Evolutionary conservation across 495 filamentous ascomycete genomes (phyloP), one percentile per base, ranked within the genome.

Genomic region (Tuber magnatum): DNA sequence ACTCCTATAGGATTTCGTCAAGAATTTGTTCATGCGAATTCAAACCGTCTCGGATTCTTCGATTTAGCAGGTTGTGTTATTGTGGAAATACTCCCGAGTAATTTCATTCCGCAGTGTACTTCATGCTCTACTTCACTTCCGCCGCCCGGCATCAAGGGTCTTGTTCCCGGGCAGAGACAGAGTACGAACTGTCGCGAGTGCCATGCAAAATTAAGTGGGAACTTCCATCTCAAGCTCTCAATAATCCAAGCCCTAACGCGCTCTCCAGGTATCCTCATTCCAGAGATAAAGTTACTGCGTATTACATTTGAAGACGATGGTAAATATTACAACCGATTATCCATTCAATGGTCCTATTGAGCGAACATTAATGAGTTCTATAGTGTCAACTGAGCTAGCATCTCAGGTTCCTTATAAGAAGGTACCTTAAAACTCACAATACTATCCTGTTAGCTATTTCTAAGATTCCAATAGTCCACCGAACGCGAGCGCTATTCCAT

Each of bases 161-260:
- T 87, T 1, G 92, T 96, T 2, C 88, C 91, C 38, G 93, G 92
- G 46, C 92, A 96, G 70, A 89, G 91, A 43, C 87, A 90, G 0
- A 91, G 89, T 83, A 92, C 93, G 70, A 87, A 91, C 40, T 97
- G 94, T 84, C 88, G 92, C 20, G 87, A 91, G 77, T 97, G 94
- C 81, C 93, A 97, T 84, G 86, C 86, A 44, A 92, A 91, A 81
- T 93, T 97, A 89, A 91, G 90, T 89, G 84, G 9, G 85, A 76
- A 22, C n/a, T 4, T 35, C 32, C 14, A 65, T 16, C 28, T 32
- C 28, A 1, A 35, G 56, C 5, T 35, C 28, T 65, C 39, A 71
- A 24, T 28, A 8, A 35, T 32, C 61, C 3, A 71, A 40, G n/a
- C 72, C n/a, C 28, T 73, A 56, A 28, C 65, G 28, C 12, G 14